Conservation (phyloP, 306 rosid genomes). For the Cucurbita maxima region DNA sequence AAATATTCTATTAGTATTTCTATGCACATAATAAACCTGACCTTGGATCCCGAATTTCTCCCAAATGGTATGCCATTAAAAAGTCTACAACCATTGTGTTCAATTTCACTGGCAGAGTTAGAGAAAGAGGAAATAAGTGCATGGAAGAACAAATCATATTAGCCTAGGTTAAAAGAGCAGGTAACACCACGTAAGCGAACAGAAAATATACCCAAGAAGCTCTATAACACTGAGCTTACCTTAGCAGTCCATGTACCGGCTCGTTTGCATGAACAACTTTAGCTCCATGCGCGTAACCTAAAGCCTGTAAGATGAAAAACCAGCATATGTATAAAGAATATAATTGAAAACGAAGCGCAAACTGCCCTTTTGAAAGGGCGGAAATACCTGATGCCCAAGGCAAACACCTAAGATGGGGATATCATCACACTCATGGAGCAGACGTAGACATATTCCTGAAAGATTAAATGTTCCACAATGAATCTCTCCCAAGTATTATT, state of each 20-base stretch:
- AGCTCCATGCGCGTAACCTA: constrained; percentile 90
- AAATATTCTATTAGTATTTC: background rate
- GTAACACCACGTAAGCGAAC: background rate
- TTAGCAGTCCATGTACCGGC: constrained; percentile 89
- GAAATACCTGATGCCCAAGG: constrained; percentile 88
- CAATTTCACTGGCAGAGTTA: constrained; percentile 53
- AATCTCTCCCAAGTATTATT: background rate
- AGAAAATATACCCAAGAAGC: background rate
- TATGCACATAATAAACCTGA: constrained; percentile 17
- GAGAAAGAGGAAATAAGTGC: background rate
- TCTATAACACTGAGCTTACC: constrained; percentile 30
- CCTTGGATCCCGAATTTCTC: constrained; percentile 76
- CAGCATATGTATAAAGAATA: background rate
- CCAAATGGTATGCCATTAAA: constrained; percentile 84
- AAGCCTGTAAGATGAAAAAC: constrained; percentile 44
- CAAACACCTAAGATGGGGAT: constrained; percentile 92
- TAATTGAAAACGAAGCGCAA: background rate
- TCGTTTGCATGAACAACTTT: constrained; percentile 80
- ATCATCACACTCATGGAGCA: constrained; percentile 67
- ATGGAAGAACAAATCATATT: background rate
- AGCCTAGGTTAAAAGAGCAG: background rate
- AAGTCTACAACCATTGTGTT: constrained; percentile 66
- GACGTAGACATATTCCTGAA: constrained; percentile 79
- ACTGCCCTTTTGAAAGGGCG: background rate
- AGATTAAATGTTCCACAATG: constrained; percentile 15